A percentile compares a stretch with the other conserved stretches of the same genome.
These are phyloP conservation scores for Pichia sp. DNA, from an alignment of 1,139 yeast genomes.

Conservation along the genomic window DNA sequence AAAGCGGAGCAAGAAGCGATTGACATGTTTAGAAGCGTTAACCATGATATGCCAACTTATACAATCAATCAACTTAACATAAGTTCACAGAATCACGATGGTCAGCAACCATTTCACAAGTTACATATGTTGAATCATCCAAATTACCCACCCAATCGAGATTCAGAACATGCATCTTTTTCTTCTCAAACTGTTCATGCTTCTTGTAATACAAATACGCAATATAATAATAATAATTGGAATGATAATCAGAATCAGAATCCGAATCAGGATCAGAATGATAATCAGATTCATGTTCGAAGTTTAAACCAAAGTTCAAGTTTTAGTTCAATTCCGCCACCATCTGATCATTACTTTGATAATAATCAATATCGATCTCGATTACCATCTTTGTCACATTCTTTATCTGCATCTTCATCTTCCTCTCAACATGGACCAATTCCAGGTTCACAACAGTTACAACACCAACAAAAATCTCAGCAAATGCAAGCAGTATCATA, in stretches of 20 bases:
- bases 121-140: neutral
- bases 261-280: neutral
- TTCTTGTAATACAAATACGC: neutral
- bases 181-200: neutral
- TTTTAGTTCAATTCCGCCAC: neutral
- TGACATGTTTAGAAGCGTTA: constrained; percentile 3
- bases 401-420: neutral
- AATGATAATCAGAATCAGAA: neutral
- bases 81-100: neutral
- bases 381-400: neutral
- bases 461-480: neutral
- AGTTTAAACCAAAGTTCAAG: neutral
- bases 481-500: neutral
- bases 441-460: no score
- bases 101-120: neutral
- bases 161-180: neutral
- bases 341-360: neutral
- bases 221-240: neutral
- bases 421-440: neutral
- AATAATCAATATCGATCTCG: neutral
- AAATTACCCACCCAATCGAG: neutral
- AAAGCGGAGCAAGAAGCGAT: constrained; percentile 14
- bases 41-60: constrained; percentile 10
- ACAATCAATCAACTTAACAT: neutral
- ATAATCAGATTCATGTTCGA: neutral